These are phyloP conservation scores for Exophiala sp. DNA, from an alignment of 2,329 filamentous ascomycete species.

Conservation along the genomic window DNA sequence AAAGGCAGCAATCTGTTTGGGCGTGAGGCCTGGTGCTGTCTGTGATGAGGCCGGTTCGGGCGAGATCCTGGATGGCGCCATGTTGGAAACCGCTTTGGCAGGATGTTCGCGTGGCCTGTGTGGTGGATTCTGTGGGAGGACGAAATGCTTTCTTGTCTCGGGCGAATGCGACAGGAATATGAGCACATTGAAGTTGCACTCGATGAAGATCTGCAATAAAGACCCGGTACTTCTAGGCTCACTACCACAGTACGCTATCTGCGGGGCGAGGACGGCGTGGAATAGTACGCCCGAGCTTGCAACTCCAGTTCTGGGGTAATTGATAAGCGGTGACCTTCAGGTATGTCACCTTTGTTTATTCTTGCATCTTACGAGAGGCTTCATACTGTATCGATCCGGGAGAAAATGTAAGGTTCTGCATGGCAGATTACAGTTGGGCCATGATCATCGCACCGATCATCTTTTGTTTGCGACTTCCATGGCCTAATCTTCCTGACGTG, in stretches of 20 bases:
- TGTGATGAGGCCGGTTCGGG: conserved; percentile 15
- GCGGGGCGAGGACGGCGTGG: too few species aligned
- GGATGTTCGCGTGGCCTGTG: too few species aligned
- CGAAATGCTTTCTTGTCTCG: conserved; percentile 30
- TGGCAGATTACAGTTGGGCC: conserved; percentile 39
- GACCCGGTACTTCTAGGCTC: too few species aligned
- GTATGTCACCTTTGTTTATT: too few species aligned
- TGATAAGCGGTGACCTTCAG: too few species aligned
- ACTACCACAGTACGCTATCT: too few species aligned
- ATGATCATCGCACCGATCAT: conserved; percentile 28
- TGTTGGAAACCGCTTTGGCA: neutral
- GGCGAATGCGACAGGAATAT: neutral
- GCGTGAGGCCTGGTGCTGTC: conserved; percentile 20
- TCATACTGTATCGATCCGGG: conserved; percentile 39
- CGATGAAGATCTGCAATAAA: too few species aligned
- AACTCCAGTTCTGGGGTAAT: too few species aligned
- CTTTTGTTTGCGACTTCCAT: conserved; percentile 20
- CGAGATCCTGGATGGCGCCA: conserved; percentile 22
- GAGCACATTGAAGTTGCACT: neutral
- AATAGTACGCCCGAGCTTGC: too few species aligned
- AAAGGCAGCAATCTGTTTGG: conserved; percentile 40
- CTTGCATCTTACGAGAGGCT: too few species aligned
- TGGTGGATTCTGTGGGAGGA: neutral
- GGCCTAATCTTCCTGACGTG: neutral
- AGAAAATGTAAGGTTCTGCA: conserved; percentile 39